Conservation (phyloP, 176 grass and related monocot genomes). For the Triticum timopheevii region DNA sequence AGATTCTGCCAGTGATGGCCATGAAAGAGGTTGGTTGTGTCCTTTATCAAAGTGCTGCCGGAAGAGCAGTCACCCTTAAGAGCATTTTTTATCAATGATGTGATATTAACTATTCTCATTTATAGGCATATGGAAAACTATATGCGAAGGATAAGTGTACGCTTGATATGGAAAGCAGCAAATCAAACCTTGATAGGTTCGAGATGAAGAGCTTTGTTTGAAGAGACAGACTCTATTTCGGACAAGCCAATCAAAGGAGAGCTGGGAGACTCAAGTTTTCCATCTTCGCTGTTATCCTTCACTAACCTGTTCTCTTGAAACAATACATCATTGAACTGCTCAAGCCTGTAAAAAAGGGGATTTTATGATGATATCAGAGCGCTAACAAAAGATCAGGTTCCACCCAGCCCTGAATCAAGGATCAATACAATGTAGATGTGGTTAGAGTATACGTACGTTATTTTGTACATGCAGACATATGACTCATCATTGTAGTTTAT, state of each 20-base stretch:
- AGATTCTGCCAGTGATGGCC: neutral
- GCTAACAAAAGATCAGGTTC: slow-evolving; percentile 17
- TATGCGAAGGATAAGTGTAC: neutral
- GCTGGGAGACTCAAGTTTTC: slow-evolving; percentile 44
- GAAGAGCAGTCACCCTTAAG: neutral
- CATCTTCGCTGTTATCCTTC: slow-evolving; percentile 28
- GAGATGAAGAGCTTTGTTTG: slow-evolving; percentile 67
- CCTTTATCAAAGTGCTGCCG: slow-evolving; percentile 9
- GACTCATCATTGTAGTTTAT: slow-evolving; percentile 55
- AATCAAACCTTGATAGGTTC: slow-evolving; percentile 72
- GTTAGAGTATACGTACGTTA: slow-evolving; percentile 68
- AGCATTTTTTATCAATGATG: neutral
- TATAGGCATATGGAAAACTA: slow-evolving; percentile 19
- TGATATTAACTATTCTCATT: neutral
- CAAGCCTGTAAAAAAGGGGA: slow-evolving; percentile 55
- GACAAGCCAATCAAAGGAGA: slow-evolving; percentile 65
- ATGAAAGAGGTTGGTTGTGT: neutral
- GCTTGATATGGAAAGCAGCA: neutral
- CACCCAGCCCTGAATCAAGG: slow-evolving; percentile 1
- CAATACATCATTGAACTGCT: slow-evolving; percentile 94
- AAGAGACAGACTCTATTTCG: slow-evolving; percentile 45
- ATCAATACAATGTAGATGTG: neutral
- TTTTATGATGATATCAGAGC: slow-evolving; percentile 29
- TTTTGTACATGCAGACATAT: slow-evolving; percentile 89
- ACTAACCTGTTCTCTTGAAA: slow-evolving; percentile 77